Conservation (phyloP, 2,329 filamentous ascomycete species). For the Fusarium sublunatum region DNA sequence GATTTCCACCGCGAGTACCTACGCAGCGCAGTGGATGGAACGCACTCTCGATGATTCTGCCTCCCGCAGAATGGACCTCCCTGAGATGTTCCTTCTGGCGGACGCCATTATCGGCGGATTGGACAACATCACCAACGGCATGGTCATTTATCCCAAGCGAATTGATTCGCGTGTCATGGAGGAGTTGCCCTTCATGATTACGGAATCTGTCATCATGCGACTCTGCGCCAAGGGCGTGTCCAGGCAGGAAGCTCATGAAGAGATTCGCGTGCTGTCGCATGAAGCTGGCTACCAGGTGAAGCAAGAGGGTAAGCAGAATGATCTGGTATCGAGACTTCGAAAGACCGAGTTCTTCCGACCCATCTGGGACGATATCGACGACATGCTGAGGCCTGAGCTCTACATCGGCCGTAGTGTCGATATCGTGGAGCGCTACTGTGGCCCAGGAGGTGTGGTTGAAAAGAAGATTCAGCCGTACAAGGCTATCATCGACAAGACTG, state of each 20-base stretch:
- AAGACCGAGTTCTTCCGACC: constrained; percentile 39
- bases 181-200: constrained; percentile 35
- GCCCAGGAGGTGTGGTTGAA: constrained; percentile 19
- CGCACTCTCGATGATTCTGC: constrained; percentile 23
- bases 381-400: constrained; percentile 28
- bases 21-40: constrained; percentile 28
- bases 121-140: constrained; percentile 37
- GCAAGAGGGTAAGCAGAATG: constrained; percentile 33
- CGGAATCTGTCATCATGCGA: constrained; percentile 39
- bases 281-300: constrained; percentile 34
- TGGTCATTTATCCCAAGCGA: constrained; percentile 36
- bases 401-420: constrained; percentile 31
- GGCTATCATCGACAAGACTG: constrained; percentile 16
- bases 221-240: constrained; percentile 27
- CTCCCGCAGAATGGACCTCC: constrained; percentile 29
- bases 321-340: constrained; percentile 34
- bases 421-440: constrained; percentile 33
- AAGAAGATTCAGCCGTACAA: constrained; percentile 32
- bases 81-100: constrained; percentile 34
- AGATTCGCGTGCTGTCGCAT: constrained; percentile 39
- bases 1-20: constrained; percentile 19
- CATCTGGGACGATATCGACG: constrained; percentile 35
- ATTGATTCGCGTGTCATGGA: constrained; percentile 17
- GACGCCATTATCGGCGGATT: constrained; percentile 28
- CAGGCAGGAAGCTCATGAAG: constrained; percentile 39